phyloP scores from a whole-genome alignment of 83 land plant species.

The Thuja plicata region DNA sequence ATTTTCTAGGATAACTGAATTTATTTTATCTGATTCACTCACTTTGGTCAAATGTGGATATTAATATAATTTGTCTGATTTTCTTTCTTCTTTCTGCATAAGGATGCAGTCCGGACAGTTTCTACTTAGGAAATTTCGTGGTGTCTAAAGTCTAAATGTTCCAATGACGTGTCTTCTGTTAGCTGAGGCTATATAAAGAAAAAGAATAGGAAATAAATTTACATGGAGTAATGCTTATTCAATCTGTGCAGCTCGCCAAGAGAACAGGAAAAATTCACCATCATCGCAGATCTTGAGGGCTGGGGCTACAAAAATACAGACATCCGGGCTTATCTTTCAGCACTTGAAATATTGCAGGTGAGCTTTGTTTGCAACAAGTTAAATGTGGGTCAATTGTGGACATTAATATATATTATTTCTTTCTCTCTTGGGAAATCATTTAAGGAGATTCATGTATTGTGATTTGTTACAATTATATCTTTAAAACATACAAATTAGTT shows the following conservation, averaged over 20 bases:
- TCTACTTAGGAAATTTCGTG: background rate
- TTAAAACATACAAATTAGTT: no score
- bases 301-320: slow-evolving; percentile 25
- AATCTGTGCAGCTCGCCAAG: slow-evolving; percentile 13
- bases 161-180: background rate
- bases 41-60: background rate
- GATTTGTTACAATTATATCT: background rate
- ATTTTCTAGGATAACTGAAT: background rate
- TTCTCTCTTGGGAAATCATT: background rate
- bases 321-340: slow-evolving; percentile 15
- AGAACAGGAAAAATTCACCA: slow-evolving; percentile 8
- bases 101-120: background rate
- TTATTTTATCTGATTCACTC: background rate
- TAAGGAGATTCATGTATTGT: background rate
- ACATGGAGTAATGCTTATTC: background rate
- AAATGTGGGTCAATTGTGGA: background rate
- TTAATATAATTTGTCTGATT: background rate
- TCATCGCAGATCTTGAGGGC: slow-evolving; percentile 28
- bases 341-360: slow-evolving; percentile 27
- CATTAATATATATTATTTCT: background rate
- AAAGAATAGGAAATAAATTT: background rate
- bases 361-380: background rate
- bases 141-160: background rate
- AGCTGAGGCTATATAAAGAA: background rate
- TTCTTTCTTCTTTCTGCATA: background rate